These are phyloP conservation scores for Saccharomyces cerevisiae DNA, from an alignment of 805 yeast genomes.

Conservation along the genomic window DNA sequence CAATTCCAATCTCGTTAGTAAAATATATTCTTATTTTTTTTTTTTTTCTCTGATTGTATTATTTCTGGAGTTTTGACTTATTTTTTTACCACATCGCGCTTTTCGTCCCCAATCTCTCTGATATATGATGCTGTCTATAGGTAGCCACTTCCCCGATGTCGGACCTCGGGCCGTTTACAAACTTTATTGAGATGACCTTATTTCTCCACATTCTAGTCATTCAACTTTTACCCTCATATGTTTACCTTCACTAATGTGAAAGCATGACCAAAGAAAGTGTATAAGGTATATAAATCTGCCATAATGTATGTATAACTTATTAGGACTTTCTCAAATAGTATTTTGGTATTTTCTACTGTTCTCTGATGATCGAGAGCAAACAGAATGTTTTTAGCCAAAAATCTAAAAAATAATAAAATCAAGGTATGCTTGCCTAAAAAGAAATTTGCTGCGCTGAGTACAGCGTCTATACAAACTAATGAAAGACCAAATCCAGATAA, in stretches of 20 bases:
- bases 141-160: neutral
- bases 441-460: neutral
- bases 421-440: neutral
- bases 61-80: too few relatives aligned
- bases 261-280: neutral
- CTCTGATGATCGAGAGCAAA: neutral
- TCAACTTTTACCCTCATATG: neutral
- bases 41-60: neutral
- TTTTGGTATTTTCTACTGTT: neutral
- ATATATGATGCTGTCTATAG: neutral
- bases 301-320: neutral
- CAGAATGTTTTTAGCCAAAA: neutral
- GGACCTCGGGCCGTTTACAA: neutral
- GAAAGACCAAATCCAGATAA: constrained; percentile 45
- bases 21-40: too few relatives aligned
- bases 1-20: too few relatives aligned
- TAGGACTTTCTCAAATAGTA: neutral
- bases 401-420: neutral
- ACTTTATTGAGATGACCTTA: neutral
- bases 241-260: neutral
- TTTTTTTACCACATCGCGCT: neutral
- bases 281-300: neutral
- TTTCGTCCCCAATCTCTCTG: neutral
- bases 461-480: constrained; percentile 23
- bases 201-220: neutral